These are phyloP conservation scores for Macrophomina tecta DNA, from an alignment of 2,329 filamentous ascomycete species.

Conservation along the genomic window DNA sequence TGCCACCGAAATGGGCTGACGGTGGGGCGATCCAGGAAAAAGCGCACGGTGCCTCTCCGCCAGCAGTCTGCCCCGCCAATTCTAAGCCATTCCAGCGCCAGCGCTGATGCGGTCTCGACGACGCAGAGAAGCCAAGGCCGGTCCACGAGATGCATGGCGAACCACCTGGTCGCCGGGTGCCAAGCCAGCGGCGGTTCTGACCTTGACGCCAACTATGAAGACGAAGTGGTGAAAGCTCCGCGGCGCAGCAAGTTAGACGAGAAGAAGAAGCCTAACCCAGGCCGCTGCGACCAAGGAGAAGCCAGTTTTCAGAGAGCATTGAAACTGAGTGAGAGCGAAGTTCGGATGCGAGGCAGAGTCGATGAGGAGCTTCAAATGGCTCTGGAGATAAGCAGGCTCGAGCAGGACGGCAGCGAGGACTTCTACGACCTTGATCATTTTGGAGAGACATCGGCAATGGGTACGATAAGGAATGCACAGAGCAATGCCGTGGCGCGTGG, in stretches of 20 bases:
- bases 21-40: background rate
- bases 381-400: constrained; percentile 7
- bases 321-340: background rate
- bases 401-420: background rate
- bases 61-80: background rate
- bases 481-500: background rate
- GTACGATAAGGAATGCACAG: constrained; percentile 8
- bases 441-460: constrained; percentile 21
- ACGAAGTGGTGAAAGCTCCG: constrained; percentile 10
- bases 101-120: background rate
- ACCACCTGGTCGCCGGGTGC: background rate
- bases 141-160: background rate
- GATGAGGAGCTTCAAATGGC: constrained; percentile 5
- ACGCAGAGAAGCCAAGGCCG: background rate
- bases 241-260: constrained; percentile 9
- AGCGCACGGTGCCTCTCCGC: background rate
- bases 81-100: background rate
- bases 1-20: background rate
- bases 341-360: no score
- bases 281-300: background rate
- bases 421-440: constrained; percentile 3
- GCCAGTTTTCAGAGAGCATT: background rate
- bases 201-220: background rate
- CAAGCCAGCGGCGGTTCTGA: background rate
- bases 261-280: background rate